Conservation (phyloP, 306 rosid genomes). For the Vigna angularis region DNA sequence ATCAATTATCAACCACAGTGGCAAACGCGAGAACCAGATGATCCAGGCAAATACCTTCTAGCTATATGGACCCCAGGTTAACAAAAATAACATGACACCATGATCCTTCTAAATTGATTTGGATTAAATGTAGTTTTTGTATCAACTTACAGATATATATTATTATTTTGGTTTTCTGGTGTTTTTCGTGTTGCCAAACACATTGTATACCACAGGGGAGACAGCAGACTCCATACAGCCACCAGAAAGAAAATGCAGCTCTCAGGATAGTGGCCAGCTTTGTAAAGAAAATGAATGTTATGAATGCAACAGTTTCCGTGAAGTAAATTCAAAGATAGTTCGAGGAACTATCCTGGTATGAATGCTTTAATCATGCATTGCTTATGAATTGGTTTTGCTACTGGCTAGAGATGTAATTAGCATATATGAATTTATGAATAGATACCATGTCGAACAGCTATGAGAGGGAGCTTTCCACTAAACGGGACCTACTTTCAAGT, state of each 20-base stretch:
- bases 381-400: no score
- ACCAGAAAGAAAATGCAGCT: slow-evolving; percentile 71
- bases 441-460: slow-evolving; percentile 97
- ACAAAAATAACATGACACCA: slow-evolving; percentile 7
- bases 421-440: slow-evolving; percentile 43
- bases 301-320: slow-evolving; percentile 77
- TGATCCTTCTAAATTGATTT: slow-evolving; percentile 5
- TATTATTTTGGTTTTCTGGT: slow-evolving; percentile 8
- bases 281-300: slow-evolving; percentile 73
- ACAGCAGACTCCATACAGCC: slow-evolving; percentile 72
- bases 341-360: slow-evolving; percentile 89
- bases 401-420: neutral
- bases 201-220: slow-evolving; percentile 68
- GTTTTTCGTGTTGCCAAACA: slow-evolving; percentile 34
- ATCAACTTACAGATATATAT: neutral
- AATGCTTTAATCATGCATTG: slow-evolving; percentile 19
- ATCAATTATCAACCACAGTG: slow-evolving; percentile 55
- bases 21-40: slow-evolving; percentile 87
- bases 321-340: slow-evolving; percentile 72
- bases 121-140: slow-evolving; percentile 22
- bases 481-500: slow-evolving; percentile 97
- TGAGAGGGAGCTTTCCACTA: slow-evolving; percentile 92
- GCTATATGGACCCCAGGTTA: slow-evolving; percentile 97
- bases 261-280: slow-evolving; percentile 61
- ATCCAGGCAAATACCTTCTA: slow-evolving; percentile 83